Base-by-base conservation (phyloP, 768 basidiomycete species). In the Suillus discolor region DNA sequence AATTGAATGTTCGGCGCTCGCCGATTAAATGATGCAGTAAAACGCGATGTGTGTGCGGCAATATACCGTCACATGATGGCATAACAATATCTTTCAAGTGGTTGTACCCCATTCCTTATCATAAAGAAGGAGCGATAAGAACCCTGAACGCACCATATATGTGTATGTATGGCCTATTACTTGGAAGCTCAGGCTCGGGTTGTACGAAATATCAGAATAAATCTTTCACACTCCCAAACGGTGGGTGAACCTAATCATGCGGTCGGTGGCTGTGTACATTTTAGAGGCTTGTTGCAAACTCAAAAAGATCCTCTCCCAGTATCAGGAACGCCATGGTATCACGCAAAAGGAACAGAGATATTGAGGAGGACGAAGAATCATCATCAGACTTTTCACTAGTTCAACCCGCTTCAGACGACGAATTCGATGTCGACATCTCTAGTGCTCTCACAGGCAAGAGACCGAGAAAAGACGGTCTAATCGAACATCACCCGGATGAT, bases 371-470 rank as follows among this genome's bases (percentile, higher is more conserved):
- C 6, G 67, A 67, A 38, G 68, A 67, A 28, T 65, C 67, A 34
- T 67, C 57, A 20, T 62, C 67, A 3, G 51, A 54, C 31, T 70
- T 55, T 67, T 67, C 66, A 13, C 12, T 66, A 4, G 67, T 68
- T 47, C 67, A 44, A 49, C 49, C 42, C 9, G 60, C 59, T 25
- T 76, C 75, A 5, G 79, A 81, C 49, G 75, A 78, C 44, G 83
- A 85, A 53, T 72, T 89, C n/a, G 89, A 91, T 71, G 69, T 90
- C 36, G 91, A 93, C 73, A 91, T 92, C 31, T 90, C 87, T 61
- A 81, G 82, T 53, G 83, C 84, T 9, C 78, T 92, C 44, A 81
- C 84, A 25, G 81, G 82, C n/a, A 85, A 85, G 67, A 81, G 76
- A 65, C 71, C 74, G 49, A 66, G n/a, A 62, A 60, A 18, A 60